A percentile compares a stretch with the other conserved stretches of the same genome.
phyloP scores from a whole-genome alignment of 1,284 basidiomycete genomes.

The Sanguinoderma infundibulare region DNA sequence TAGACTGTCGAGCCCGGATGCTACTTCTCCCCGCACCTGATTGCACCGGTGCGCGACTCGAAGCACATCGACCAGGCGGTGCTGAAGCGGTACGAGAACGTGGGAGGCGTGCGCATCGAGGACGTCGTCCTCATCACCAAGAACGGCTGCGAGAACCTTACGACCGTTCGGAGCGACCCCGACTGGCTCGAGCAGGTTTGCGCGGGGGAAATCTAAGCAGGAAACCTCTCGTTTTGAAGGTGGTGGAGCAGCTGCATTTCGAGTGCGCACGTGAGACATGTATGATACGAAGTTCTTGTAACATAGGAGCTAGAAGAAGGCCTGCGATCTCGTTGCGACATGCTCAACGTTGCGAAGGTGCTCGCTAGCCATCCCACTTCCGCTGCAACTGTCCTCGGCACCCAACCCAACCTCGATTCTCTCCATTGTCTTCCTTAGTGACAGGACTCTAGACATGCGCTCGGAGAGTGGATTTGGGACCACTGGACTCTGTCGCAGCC shows the following conservation, averaged over 20 bases:
- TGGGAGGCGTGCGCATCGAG: slow-evolving; percentile 91
- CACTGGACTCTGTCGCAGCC: too few relatives aligned
- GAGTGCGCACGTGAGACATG: neutral
- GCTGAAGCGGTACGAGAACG: slow-evolving; percentile 72
- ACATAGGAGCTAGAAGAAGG: neutral
- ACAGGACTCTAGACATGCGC: too few relatives aligned
- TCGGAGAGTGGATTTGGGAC: too few relatives aligned
- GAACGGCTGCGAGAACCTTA: slow-evolving; percentile 76
- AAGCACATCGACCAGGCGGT: slow-evolving; percentile 74
- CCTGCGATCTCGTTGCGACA: too few relatives aligned
- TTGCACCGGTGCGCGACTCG: slow-evolving; percentile 71
- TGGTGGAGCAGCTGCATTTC: neutral
- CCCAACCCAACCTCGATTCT: too few relatives aligned
- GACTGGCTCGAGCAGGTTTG: slow-evolving; percentile 82
- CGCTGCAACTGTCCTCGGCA: too few relatives aligned
- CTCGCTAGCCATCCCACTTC: too few relatives aligned
- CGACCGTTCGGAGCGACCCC: slow-evolving; percentile 78
- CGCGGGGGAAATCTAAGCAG: slow-evolving; percentile 54
- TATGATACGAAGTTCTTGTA: neutral
- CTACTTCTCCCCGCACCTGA: slow-evolving; percentile 83
- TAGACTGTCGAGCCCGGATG: slow-evolving; percentile 81
- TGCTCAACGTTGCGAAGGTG: too few relatives aligned
- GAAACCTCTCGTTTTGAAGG: too few relatives aligned
- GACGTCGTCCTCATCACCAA: slow-evolving; percentile 82
- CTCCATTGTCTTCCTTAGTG: too few relatives aligned